Evolutionary conservation across 192 early-diverging fungal genomes (phyloP).

Genomic region (Backusella macrospora): DNA sequence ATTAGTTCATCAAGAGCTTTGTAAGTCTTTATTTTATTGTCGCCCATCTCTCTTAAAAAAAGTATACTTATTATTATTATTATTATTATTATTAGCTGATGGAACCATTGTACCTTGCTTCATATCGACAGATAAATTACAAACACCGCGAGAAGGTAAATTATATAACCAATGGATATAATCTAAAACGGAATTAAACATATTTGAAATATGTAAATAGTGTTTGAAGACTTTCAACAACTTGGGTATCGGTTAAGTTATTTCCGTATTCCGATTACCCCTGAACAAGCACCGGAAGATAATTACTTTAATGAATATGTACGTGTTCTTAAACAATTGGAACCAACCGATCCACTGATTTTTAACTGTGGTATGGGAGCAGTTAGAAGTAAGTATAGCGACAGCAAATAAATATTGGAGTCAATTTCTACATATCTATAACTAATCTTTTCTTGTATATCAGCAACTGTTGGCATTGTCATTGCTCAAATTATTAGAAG

Average conservation of each 20-base stretch:
- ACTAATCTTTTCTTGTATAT: too few species aligned
- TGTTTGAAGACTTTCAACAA: conserved; percentile 52
- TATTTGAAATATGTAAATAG: conserved; percentile 11
- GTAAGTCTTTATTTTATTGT: conserved; percentile 22
- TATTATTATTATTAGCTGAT: conserved; percentile 27
- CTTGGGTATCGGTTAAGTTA: conserved; percentile 54
- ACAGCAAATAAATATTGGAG: not conserved
- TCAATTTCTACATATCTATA: not conserved
- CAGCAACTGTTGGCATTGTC: conserved; percentile 62
- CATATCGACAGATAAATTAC: conserved; percentile 56
- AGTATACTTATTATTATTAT: not conserved
- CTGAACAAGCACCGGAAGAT: conserved; percentile 64
- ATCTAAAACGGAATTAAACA: not conserved
- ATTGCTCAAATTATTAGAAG: conserved; percentile 59
- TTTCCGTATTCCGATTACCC: conserved; percentile 61
- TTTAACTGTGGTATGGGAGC: conserved; percentile 72
- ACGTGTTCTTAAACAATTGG: conserved; percentile 41
- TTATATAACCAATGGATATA: not conserved
- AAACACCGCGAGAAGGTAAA: conserved; percentile 57
- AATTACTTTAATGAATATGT: conserved; percentile 66
- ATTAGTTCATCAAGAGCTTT: conserved; percentile 63
- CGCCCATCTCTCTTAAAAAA: not conserved
- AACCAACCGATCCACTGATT: conserved; percentile 49
- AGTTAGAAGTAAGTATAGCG: conserved; percentile 48
- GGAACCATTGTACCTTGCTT: conserved; percentile 58